Evolutionary conservation across 495 filamentous ascomycete genomes (phyloP).

Genomic region (Jackrogersella multiformis): DNA sequence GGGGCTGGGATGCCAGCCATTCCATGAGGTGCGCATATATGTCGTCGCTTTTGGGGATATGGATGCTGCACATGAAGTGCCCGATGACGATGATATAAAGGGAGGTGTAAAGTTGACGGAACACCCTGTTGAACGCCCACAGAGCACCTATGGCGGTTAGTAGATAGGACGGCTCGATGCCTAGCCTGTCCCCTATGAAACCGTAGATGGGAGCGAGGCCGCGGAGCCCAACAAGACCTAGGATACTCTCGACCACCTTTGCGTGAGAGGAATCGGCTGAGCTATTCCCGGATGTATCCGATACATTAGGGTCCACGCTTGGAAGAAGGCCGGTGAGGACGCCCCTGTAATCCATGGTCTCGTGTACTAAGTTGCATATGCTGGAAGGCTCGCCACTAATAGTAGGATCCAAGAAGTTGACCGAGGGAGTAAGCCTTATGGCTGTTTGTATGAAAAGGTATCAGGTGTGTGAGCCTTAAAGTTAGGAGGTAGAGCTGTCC

Average conservation of each 20-base stretch:
- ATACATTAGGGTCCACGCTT: conserved; percentile 10
- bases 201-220: conserved; percentile 39
- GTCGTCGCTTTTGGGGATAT: conserved; percentile 65
- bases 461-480: background rate
- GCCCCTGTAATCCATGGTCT: conserved; percentile 19
- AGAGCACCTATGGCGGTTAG: conserved; percentile 48
- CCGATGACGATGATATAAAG: conserved; percentile 45
- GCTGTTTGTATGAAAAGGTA: background rate
- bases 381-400: background rate
- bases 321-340: conserved; percentile 10
- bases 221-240: conserved; percentile 34
- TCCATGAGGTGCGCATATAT: conserved; percentile 68
- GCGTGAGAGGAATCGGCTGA: conserved; percentile 10
- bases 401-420: background rate
- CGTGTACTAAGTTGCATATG: background rate
- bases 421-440: background rate
- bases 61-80: conserved; percentile 64
- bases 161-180: conserved; percentile 52
- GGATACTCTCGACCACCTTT: conserved; percentile 44
- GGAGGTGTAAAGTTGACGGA: conserved; percentile 43
- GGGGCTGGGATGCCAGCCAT: conserved; percentile 66
- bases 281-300: background rate
- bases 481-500: background rate
- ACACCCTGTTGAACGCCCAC: conserved; percentile 52
- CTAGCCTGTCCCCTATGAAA: conserved; percentile 45